phyloP scores from a whole-genome alignment of 352 stramenopile genomes.

The Globisporangium ultimum region DNA sequence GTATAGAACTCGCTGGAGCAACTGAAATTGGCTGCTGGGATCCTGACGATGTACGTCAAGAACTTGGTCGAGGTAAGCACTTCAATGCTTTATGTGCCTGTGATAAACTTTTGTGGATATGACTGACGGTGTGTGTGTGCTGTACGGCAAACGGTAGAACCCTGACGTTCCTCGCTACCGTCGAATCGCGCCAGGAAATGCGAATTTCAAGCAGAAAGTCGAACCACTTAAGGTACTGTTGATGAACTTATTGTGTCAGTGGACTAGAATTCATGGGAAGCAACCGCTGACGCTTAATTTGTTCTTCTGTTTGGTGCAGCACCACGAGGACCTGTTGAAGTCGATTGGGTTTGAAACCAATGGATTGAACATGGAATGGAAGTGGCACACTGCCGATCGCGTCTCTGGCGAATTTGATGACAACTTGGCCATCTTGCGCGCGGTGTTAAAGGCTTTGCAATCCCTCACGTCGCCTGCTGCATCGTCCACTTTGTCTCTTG shows the following conservation, averaged over 20 bases:
- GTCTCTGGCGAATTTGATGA: constrained; percentile 60
- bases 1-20: constrained; percentile 67
- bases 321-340: constrained; percentile 73
- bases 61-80: constrained; percentile 70
- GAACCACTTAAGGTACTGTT: constrained; percentile 65
- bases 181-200: constrained; percentile 69
- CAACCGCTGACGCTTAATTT: constrained; percentile 1
- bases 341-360: constrained; percentile 74
- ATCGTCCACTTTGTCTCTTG: constrained; percentile 41
- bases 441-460: constrained; percentile 55
- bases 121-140: neutral
- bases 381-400: constrained; percentile 67
- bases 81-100: neutral
- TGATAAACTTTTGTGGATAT: neutral
- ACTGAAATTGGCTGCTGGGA: constrained; percentile 59
- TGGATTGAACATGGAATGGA: constrained; percentile 82
- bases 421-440: constrained; percentile 61
- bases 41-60: constrained; percentile 87
- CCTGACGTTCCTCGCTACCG: constrained; percentile 79
- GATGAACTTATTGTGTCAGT: too few species aligned
- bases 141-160: constrained; percentile 33
- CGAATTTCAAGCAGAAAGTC: constrained; percentile 86
- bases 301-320: constrained; percentile 23
- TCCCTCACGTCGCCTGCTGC: constrained; percentile 37
- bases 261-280: too few species aligned